Conservation (phyloP, 805 yeast species). For the Candida maris region DNA sequence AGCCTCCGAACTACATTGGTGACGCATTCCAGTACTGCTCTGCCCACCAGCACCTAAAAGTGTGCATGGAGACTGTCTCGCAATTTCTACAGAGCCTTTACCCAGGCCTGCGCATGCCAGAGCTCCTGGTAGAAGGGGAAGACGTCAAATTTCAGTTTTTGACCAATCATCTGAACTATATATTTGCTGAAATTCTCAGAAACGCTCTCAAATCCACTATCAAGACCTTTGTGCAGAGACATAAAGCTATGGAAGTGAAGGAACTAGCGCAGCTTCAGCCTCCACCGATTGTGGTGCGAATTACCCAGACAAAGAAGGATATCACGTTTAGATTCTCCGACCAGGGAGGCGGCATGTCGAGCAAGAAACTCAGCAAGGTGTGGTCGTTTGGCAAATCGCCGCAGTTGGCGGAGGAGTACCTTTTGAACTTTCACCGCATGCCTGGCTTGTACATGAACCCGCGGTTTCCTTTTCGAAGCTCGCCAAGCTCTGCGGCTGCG, state of each 20-base stretch:
- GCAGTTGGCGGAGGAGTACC: conserved; percentile 51
- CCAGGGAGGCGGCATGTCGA: conserved; percentile 82
- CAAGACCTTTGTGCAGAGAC: conserved; percentile 35
- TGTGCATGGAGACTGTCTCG: conserved; percentile 51
- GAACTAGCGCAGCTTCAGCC: conserved; percentile 33
- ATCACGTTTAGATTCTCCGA: conserved; percentile 80
- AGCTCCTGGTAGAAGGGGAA: conserved; percentile 72
- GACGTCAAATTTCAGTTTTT: conserved; percentile 75
- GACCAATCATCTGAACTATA: conserved; percentile 79
- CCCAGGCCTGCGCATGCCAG: conserved; percentile 64
- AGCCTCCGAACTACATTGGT: conserved; percentile 59
- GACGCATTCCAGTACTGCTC: conserved; percentile 80
- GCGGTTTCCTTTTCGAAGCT: conserved; percentile 21
- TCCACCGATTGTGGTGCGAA: conserved; percentile 74
- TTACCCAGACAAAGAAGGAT: conserved; percentile 61
- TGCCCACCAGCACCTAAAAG: conserved; percentile 61
- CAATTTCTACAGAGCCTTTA: conserved; percentile 50
- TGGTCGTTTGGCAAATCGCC: conserved; percentile 88
- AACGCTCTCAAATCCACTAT: conserved; percentile 84
- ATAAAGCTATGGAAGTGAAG: conserved; percentile 11
- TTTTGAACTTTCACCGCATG: conserved; percentile 62
- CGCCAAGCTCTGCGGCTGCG: conserved; percentile 8
- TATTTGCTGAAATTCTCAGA: conserved; percentile 82
- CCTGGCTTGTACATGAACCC: conserved; percentile 53
- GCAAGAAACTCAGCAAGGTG: conserved; percentile 53